phyloP scores from a whole-genome alignment of 345 rosid species.

The Boechera retrofracta region DNA sequence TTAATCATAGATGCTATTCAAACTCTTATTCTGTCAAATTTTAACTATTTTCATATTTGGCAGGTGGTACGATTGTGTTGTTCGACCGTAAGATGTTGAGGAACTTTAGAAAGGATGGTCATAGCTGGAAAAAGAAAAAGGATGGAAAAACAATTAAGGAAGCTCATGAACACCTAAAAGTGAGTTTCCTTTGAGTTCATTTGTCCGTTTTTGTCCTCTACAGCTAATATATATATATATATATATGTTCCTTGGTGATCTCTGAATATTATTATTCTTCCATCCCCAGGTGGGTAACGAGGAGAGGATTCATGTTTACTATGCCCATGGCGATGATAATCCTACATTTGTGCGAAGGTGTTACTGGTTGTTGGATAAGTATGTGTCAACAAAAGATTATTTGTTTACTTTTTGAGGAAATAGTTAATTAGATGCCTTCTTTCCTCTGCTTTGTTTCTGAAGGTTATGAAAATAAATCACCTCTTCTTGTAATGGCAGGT shows the following conservation, averaged over 20 bases:
- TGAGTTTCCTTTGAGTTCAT: constrained; percentile 47
- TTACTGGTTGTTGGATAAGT: constrained; percentile 99
- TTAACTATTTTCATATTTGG: constrained; percentile 36
- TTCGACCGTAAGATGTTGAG: constrained; percentile 87
- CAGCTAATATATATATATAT: background rate
- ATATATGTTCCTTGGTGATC: background rate
- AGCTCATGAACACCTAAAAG: constrained; percentile 89
- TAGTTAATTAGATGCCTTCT: background rate
- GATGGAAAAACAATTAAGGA: constrained; percentile 91
- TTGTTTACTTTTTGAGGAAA: background rate
- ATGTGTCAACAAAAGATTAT: constrained; percentile 45
- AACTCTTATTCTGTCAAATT: background rate
- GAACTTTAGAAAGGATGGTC: constrained; percentile 93
- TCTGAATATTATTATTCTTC: background rate
- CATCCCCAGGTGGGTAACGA: constrained; percentile 80
- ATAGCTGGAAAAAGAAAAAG: constrained; percentile 89
- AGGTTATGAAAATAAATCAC: background rate
- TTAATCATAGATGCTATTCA: no score
- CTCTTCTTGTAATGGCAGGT: constrained; percentile 51
- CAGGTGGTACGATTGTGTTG: constrained; percentile 91
- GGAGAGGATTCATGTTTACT: constrained; percentile 98
- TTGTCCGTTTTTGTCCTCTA: background rate
- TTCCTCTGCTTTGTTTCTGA: constrained; percentile 20
- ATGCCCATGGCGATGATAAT: constrained; percentile 92
- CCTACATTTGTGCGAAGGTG: constrained; percentile 97